Percentiles rank a stretch among this genome's conserved stretches.
These are phyloP conservation scores for Proliferodiscus dingleyae DNA, from an alignment of 2,329 filamentous ascomycete species.

Conservation along the genomic window DNA sequence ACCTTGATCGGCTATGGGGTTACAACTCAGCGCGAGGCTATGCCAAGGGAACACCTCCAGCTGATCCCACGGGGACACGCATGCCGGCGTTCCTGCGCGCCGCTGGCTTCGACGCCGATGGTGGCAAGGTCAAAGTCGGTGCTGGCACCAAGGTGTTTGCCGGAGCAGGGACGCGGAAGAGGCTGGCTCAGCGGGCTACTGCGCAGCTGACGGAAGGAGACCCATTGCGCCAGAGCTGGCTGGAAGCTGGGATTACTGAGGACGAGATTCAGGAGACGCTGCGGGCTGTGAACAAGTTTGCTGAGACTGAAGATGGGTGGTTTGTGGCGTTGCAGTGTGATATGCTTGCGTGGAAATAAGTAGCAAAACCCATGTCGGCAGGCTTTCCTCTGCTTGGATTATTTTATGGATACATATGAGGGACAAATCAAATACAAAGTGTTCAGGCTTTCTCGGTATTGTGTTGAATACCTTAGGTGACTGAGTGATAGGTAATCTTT, in stretches of 20 bases:
- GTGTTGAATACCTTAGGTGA: too few species aligned
- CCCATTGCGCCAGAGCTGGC: conserved; percentile 34
- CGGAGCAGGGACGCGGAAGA: conserved; percentile 27
- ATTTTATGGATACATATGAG: too few species aligned
- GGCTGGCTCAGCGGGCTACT: conserved; percentile 25
- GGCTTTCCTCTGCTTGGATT: too few species aligned
- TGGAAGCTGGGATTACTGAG: conserved; percentile 32
- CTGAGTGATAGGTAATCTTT: too few species aligned
- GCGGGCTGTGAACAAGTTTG: conserved; percentile 32
- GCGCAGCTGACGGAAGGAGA: conserved; percentile 31
- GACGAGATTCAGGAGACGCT: conserved; percentile 34
- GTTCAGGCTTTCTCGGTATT: too few species aligned
- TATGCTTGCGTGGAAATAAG: conserved; percentile 38
- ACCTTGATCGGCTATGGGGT: conserved; percentile 11
- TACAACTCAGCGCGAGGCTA: conserved; percentile 22
- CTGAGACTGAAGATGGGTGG: conserved; percentile 36
- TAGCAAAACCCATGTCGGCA: too few species aligned
- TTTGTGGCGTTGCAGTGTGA: conserved; percentile 33
- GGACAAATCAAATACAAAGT: too few species aligned
- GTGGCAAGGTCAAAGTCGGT: conserved; percentile 27
- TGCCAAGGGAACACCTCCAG: conserved; percentile 16
- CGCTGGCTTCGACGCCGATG: conserved; percentile 30
- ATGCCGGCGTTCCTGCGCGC: conserved; percentile 32
- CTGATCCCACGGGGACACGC: conserved; percentile 18
- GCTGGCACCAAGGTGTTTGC: conserved; percentile 29